Evolutionary conservation across 768 basidiomycete genomes (phyloP).

Genomic region (Mycena metata): DNA sequence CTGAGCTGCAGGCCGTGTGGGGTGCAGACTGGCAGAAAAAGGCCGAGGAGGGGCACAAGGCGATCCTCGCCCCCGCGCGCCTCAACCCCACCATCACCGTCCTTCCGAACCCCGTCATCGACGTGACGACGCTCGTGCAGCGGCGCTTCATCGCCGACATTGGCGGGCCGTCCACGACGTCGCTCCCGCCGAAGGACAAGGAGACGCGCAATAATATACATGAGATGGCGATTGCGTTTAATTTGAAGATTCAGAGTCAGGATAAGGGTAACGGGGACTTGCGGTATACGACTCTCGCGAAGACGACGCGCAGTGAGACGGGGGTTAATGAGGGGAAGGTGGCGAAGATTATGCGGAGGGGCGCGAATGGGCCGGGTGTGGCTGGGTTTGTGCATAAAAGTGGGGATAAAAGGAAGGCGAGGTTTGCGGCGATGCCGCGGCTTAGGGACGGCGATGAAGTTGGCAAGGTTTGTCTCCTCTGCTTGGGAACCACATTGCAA

Average conservation of each 20-base stretch:
- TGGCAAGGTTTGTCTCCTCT: constrained; percentile 69
- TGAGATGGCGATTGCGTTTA: constrained; percentile 83
- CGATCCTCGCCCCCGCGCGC: constrained; percentile 69
- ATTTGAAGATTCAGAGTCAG: constrained; percentile 83
- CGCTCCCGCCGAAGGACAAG: constrained; percentile 85
- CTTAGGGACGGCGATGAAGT: constrained; percentile 91
- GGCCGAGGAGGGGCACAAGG: constrained; percentile 80
- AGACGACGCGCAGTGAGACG: constrained; percentile 72
- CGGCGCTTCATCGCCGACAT: constrained; percentile 75
- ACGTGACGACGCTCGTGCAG: constrained; percentile 75
- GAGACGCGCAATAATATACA: constrained; percentile 80
- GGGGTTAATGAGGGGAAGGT: constrained; percentile 74
- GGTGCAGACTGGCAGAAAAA: constrained; percentile 87
- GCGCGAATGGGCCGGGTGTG: constrained; percentile 50
- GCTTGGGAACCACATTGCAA: not conserved
- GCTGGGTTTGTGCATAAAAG: constrained; percentile 50
- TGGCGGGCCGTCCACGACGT: constrained; percentile 65
- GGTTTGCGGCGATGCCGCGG: constrained; percentile 52
- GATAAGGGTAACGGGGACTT: constrained; percentile 74
- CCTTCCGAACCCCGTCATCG: constrained; percentile 67
- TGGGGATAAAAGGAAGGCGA: constrained; percentile 44
- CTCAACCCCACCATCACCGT: constrained; percentile 61
- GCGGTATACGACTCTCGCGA: constrained; percentile 83
- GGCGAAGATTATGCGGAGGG: constrained; percentile 55
- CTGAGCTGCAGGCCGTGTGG: constrained; percentile 78